Percentiles rank a stretch among this genome's conserved stretches.
phyloP scores from a whole-genome alignment of 345 rosid genomes.

The Psidium friedrichsthalianum region DNA sequence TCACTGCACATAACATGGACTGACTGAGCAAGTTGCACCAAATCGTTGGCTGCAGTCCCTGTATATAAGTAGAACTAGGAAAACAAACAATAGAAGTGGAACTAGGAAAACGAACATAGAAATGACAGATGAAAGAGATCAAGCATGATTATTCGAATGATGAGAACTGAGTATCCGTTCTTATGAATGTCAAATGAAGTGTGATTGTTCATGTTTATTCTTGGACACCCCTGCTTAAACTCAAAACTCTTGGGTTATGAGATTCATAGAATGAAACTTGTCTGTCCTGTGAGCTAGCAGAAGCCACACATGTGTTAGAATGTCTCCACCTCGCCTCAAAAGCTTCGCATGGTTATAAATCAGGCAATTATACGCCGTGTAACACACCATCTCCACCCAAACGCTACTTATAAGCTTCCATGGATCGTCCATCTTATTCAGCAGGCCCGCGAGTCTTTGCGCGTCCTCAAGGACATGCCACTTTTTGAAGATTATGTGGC shows the following conservation, averaged over 20 bases:
- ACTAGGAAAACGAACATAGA: not conserved
- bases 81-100: not conserved
- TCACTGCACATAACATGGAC: not conserved
- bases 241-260: not conserved
- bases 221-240: not conserved
- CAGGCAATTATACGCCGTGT: not conserved
- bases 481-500: not conserved
- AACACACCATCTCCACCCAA: conserved; percentile 9
- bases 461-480: not conserved
- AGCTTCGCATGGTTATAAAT: conserved; percentile 1
- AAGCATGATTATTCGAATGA: not conserved
- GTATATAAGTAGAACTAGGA: not conserved
- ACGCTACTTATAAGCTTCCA: conserved; percentile 1
- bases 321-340: not conserved
- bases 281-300: not conserved
- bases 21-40: not conserved
- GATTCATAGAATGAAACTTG: not conserved
- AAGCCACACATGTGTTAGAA: conserved; percentile 1
- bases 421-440: not conserved
- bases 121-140: not conserved
- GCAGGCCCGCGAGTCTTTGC: not conserved
- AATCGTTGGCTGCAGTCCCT: not conserved
- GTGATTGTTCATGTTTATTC: not conserved
- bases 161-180: not conserved
- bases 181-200: not conserved